Base-by-base conservation (phyloP, 768 basidiomycete species). In the Lactifluus volemus region DNA sequence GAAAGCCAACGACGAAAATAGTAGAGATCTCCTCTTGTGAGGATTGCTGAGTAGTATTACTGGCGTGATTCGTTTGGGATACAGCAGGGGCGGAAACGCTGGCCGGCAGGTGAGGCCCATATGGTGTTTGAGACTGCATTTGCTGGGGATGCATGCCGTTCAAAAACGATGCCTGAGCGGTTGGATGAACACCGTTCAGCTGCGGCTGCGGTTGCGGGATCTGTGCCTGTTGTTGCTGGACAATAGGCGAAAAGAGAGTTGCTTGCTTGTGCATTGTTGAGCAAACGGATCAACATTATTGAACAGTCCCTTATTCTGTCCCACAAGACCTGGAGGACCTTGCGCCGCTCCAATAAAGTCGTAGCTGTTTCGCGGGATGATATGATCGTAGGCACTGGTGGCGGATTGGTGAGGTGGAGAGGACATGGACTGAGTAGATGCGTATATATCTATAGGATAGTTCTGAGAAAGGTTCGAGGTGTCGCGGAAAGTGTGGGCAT, bases 1-100 rank as follows among this genome's bases (percentile, higher is more conserved):
- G 97, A 72, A 99, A 99, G 0, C 97, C 97, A 30, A 98, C 96
- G 3, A 99, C 95, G 65, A 99, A 99, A 65, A 97, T 95, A 5
- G 94, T 97, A 11, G 89, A 94, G 50, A 97, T 97, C 68, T 96
- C 93, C 72, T 97, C 95, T 60, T 84, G 83, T 42, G 75, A 69
- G 19, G 69, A 58, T 36, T 60, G 60, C 48, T 70, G 69, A 5
- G 67, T 66, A 44, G 66, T 64, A 49, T 67, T 67, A 66, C 67
- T 77, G 56, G 70, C 53, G 65, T 73, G 64, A 44, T 65, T 60
- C 11, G 41, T 53, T 41, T 66, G 65, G 12, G 63, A 55, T 15
- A 65, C 58, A 53, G 58, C 47, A 1, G 72, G 59, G 12, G 72
- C 65, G 9, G 73, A 69, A 19, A 73, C 76, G 52, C 77, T 71